Conservation (phyloP, 805 yeast species). For the Schwanniomyces polymorphus region DNA sequence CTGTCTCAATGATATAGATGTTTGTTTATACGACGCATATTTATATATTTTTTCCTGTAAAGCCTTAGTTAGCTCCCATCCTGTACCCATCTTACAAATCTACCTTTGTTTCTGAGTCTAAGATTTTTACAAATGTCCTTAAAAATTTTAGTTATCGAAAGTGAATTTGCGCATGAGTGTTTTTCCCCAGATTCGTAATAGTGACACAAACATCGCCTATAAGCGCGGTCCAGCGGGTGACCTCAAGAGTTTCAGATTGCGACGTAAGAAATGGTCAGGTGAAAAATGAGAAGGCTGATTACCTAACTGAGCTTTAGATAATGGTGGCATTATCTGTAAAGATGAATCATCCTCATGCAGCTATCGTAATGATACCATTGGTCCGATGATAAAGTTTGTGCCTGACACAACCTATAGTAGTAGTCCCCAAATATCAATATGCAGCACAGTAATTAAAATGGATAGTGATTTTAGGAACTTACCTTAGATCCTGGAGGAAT, state of each 20-base stretch:
- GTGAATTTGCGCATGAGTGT: neutral
- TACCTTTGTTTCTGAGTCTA: neutral
- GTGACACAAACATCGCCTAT: neutral
- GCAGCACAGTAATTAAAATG: no score
- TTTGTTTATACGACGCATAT: conserved; percentile 75
- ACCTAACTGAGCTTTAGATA: no score
- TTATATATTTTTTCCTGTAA: conserved; percentile 57
- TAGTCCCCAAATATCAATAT: no score
- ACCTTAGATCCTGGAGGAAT: no score
- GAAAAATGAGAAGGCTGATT: no score
- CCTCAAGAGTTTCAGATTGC: neutral
- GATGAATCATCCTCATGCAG: no score
- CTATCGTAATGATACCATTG: no score
- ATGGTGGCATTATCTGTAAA: no score
- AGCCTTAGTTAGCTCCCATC: conserved; percentile 50
- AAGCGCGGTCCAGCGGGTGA: neutral
- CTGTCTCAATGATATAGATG: conserved; percentile 80
- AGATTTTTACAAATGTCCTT: neutral
- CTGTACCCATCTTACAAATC: conserved; percentile 32
- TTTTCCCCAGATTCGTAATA: neutral
- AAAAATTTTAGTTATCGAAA: neutral
- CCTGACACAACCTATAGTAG: neutral
- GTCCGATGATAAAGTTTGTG: no score
- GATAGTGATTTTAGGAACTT: no score
- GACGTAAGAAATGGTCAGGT: neutral